These are phyloP conservation scores for Malassezia globosa DNA, from an alignment of 1,284 basidiomycete species.

Conservation along the genomic window DNA sequence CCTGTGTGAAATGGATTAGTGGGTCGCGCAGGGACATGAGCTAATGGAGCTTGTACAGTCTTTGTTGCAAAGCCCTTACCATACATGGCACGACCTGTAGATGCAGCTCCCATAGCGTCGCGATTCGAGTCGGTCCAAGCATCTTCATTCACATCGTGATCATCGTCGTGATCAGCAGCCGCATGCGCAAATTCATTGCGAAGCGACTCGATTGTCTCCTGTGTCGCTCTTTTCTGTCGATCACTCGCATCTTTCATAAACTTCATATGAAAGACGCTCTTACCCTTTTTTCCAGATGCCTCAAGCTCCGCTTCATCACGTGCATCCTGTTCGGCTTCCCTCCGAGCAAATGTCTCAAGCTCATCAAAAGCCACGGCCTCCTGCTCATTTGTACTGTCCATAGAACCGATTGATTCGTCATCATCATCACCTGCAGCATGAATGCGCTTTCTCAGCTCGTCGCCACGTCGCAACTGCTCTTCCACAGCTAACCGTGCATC, in stretches of 20 bases:
- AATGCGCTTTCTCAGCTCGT: conserved; percentile 26
- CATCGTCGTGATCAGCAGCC: conserved; percentile 19
- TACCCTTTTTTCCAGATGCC: conserved; percentile 23
- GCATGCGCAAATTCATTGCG: conserved; percentile 18
- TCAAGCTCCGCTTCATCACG: conserved; percentile 24
- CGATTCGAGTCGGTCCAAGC: not conserved
- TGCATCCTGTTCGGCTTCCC: conserved; percentile 17
- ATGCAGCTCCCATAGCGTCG: conserved; percentile 14
- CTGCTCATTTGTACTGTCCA: not conserved
- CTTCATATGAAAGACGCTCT: conserved; percentile 44
- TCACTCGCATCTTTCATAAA: conserved; percentile 46
- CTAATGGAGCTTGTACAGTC: not conserved
- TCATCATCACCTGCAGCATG: conserved; percentile 25
- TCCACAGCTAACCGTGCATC: conserved; percentile 38
- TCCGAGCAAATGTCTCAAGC: conserved; percentile 22
- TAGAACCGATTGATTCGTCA: conserved; percentile 17
- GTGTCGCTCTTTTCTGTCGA: conserved; percentile 22
- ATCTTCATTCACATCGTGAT: conserved; percentile 16
- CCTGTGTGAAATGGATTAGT: not conserved
- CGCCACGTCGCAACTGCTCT: conserved; percentile 30
- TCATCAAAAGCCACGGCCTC: conserved; percentile 28
- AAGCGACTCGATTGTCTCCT: conserved; percentile 31
- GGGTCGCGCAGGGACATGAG: not conserved
- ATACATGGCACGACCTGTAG: conserved; percentile 29
- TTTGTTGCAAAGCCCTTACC: conserved; percentile 10